Evolutionary conservation across 352 stramenopile species (phyloP).

Genomic region (Globisporangium apiculatum): DNA sequence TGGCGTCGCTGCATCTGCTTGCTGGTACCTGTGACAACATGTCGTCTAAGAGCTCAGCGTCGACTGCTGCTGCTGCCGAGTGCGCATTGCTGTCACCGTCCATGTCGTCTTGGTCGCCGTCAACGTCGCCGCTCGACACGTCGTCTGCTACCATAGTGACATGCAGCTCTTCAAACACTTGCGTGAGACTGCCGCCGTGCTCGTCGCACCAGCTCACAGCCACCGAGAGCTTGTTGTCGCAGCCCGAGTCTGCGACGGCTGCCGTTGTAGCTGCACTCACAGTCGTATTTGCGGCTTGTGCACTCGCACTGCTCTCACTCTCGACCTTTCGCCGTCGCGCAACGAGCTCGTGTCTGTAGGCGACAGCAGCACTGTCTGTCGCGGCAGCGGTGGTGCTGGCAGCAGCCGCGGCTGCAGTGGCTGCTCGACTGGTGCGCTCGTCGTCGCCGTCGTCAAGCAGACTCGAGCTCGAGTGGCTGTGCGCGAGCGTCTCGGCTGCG

Average conservation of each 20-base stretch:
- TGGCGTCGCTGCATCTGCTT: too few species aligned
- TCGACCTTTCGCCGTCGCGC: neutral
- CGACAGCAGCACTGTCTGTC: neutral
- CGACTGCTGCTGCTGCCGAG: neutral
- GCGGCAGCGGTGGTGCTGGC: neutral
- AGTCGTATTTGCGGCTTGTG: neutral
- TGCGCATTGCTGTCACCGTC: neutral
- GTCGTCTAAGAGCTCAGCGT: too few species aligned
- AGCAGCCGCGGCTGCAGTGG: neutral
- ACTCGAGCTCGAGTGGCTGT: slow-evolving; percentile 11
- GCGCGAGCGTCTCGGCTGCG: slow-evolving; percentile 27
- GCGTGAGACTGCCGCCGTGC: slow-evolving; percentile 67
- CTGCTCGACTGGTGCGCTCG: neutral
- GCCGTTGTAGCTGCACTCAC: slow-evolving; percentile 8
- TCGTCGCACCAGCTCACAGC: slow-evolving; percentile 81
- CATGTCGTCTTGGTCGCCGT: slow-evolving; percentile 2
- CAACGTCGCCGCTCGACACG: neutral
- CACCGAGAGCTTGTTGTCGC: slow-evolving; percentile 39
- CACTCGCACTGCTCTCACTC: neutral
- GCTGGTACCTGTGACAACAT: too few species aligned
- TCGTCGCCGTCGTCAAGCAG: slow-evolving; percentile 8
- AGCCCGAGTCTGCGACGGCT: slow-evolving; percentile 11
- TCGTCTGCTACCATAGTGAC: slow-evolving; percentile 2
- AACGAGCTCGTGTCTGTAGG: neutral
- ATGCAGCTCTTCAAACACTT: slow-evolving; percentile 54